A percentile compares a stretch with the other conserved stretches of the same genome.
Conservation (phyloP, 2,329 filamentous ascomycete genomes). For the Fusarium sp. region DNA sequence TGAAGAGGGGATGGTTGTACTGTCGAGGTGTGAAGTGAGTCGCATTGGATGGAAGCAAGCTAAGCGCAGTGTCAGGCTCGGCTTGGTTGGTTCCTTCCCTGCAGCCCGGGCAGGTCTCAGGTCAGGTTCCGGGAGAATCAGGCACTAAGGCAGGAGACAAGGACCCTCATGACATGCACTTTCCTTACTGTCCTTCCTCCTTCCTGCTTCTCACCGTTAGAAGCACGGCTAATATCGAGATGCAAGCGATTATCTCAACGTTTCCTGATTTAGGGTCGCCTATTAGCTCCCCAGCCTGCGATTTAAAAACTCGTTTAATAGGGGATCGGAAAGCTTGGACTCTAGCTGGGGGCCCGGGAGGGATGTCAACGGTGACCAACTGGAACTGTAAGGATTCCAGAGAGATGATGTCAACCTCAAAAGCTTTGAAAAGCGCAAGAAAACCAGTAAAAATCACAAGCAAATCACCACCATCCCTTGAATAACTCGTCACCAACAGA, state of each 20-base stretch:
- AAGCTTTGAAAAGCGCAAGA: neutral
- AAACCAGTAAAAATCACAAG: slow-evolving; percentile 13
- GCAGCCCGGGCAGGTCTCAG: slow-evolving; percentile 30
- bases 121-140: slow-evolving; percentile 29
- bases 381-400: slow-evolving; percentile 10
- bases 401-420: slow-evolving; percentile 25
- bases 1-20: slow-evolving; percentile 41
- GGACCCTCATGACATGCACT: slow-evolving; percentile 12
- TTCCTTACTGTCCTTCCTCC: slow-evolving; percentile 8
- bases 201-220: slow-evolving; percentile 27
- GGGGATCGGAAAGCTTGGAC: slow-evolving; percentile 34
- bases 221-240: slow-evolving; percentile 15
- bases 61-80: slow-evolving; percentile 41
- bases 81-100: slow-evolving; percentile 36
- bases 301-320: slow-evolving; percentile 35
- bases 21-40: slow-evolving; percentile 37
- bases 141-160: slow-evolving; percentile 41
- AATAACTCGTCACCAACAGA: slow-evolving; percentile 10
- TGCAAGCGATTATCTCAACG: slow-evolving; percentile 14
- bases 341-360: slow-evolving; percentile 10
- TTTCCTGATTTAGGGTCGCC: slow-evolving; percentile 8
- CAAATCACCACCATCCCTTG: slow-evolving; percentile 1
- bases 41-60: slow-evolving; percentile 25
- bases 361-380: slow-evolving; percentile 21
- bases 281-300: slow-evolving; percentile 37